These are phyloP conservation scores for Blastobotrys persicus DNA, from an alignment of 1,139 yeast species.

Conservation along the genomic window DNA sequence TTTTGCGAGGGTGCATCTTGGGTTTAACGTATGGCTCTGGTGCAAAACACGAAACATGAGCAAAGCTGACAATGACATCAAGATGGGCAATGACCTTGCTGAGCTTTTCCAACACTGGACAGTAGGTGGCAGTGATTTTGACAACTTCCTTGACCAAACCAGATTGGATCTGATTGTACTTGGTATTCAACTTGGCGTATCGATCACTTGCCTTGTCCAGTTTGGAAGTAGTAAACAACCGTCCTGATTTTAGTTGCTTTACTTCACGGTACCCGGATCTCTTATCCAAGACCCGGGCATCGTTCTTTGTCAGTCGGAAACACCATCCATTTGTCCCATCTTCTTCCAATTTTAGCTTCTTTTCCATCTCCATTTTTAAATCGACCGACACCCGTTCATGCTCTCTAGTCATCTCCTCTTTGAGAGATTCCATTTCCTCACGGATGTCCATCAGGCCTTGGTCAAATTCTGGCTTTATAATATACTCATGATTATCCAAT, in stretches of 20 bases:
- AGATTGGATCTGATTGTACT: constrained; percentile 72
- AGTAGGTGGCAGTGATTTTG: constrained; percentile 73
- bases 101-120: constrained; percentile 69
- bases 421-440: constrained; percentile 53
- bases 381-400: constrained; percentile 71
- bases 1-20: constrained; percentile 50
- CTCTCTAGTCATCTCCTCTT: constrained; percentile 53
- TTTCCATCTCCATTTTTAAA: constrained; percentile 75
- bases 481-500: constrained; percentile 71
- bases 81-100: constrained; percentile 65
- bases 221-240: constrained; percentile 73
- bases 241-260: constrained; percentile 93
- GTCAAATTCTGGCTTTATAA: constrained; percentile 87
- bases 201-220: constrained; percentile 60
- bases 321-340: constrained; percentile 93
- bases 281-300: constrained; percentile 74
- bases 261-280: constrained; percentile 63
- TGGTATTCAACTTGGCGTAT: constrained; percentile 56
- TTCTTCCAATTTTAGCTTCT: constrained; percentile 82
- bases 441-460: constrained; percentile 65
- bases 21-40: constrained; percentile 82
- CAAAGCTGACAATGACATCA: constrained; percentile 83
- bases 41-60: constrained; percentile 80
- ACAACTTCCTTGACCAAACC: constrained; percentile 80
- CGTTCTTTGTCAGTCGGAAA: constrained; percentile 84